phyloP scores from a whole-genome alignment of 2,329 filamentous ascomycete species.

The Aspergillus chevalieri region DNA sequence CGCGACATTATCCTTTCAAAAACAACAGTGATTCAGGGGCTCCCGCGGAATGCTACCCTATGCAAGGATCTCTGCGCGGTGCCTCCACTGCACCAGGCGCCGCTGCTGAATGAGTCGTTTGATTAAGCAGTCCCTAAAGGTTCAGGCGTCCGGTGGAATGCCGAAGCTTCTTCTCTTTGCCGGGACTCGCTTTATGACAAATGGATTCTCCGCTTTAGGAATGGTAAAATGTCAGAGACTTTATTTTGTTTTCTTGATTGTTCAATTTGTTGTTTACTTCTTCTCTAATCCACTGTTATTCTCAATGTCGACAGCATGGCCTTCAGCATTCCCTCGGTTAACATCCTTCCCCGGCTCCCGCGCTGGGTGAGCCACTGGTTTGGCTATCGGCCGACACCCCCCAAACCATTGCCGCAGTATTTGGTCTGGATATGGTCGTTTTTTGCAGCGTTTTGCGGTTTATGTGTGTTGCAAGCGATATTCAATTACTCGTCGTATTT shows the following conservation, averaged over 20 bases:
- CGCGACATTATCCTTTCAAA: no score
- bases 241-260: not conserved
- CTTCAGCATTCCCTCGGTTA: not conserved
- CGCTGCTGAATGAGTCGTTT: no score
- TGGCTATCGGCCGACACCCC: slow-evolving; percentile 19
- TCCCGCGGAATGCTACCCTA: no score
- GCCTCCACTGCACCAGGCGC: no score
- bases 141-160: not conserved
- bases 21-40: no score
- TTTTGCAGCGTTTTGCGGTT: slow-evolving; percentile 20
- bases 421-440: slow-evolving; percentile 22
- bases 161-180: not conserved
- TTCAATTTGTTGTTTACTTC: not conserved
- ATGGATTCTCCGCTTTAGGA: not conserved
- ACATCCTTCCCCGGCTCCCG: slow-evolving; percentile 13
- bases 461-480: slow-evolving; percentile 18
- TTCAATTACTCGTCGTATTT: slow-evolving; percentile 24
- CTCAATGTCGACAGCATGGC: not conserved
- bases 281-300: not conserved
- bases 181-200: not conserved
- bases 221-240: not conserved
- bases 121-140: not conserved
- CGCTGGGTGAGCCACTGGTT: slow-evolving; percentile 23
- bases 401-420: slow-evolving; percentile 17
- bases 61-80: no score